These are phyloP conservation scores for Leptodermis oblonga DNA, from an alignment of 257 asterid genomes.

Conservation along the genomic window DNA sequence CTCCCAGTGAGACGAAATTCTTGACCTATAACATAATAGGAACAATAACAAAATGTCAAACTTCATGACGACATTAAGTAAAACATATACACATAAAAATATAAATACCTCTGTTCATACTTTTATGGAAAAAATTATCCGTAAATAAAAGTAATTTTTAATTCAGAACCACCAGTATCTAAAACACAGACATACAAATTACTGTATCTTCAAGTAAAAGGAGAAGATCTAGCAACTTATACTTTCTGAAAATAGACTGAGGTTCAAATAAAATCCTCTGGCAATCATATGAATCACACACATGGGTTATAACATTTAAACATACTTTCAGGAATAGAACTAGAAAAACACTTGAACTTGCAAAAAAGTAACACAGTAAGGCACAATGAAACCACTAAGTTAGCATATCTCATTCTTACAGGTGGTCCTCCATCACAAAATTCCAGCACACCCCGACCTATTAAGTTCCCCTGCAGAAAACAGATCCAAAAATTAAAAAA, in stretches of 20 bases:
- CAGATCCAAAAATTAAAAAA: neutral
- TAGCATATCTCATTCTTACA: slow-evolving; percentile 41
- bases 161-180: neutral
- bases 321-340: neutral
- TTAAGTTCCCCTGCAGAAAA: slow-evolving; percentile 69
- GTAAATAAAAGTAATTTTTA: neutral
- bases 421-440: slow-evolving; percentile 91
- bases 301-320: neutral
- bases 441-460: slow-evolving; percentile 88
- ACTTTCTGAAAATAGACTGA: neutral
- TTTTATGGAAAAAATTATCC: too few relatives aligned
- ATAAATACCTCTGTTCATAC: neutral
- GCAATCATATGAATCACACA: neutral
- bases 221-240: neutral
- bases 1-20: slow-evolving; percentile 79
- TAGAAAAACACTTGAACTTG: neutral
- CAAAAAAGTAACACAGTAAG: neutral
- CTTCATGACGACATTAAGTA: neutral
- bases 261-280: neutral
- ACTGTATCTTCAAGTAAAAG: neutral
- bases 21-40: slow-evolving; percentile 48
- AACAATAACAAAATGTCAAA: neutral
- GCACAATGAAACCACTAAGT: neutral
- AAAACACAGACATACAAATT: neutral
- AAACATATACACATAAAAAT: neutral